Conservation (phyloP, 139 green algal species). For the Chlorokybus atmophyticus region DNA sequence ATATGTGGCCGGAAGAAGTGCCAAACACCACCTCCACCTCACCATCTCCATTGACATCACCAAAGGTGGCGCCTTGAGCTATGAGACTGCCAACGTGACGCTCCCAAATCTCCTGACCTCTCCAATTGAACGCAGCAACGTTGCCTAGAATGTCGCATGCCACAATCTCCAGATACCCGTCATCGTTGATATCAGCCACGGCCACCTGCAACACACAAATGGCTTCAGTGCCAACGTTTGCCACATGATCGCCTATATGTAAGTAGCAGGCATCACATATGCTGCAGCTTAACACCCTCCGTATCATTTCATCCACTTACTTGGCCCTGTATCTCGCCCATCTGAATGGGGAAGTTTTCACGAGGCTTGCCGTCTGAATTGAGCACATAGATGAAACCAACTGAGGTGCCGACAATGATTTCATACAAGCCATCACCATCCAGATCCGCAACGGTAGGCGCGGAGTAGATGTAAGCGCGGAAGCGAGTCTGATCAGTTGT, state of each 20-base stretch:
- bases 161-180: conserved; percentile 79
- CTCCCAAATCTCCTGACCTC: conserved; percentile 80
- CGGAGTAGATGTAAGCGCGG: conserved; percentile 62
- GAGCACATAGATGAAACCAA: conserved; percentile 92
- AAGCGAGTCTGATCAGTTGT: conserved; percentile 68
- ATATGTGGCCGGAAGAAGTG: conserved; percentile 49
- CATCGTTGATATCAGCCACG: conserved; percentile 69
- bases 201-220: too few relatives aligned
- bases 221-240: too few relatives aligned
- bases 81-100: conserved; percentile 54
- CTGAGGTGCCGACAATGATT: conserved; percentile 76
- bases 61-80: conserved; percentile 32
- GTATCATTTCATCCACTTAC: too few relatives aligned
- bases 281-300: too few relatives aligned
- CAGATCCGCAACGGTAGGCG: conserved; percentile 74
- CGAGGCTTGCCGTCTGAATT: conserved; percentile 34
- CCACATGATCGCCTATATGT: too few relatives aligned
- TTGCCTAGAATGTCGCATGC: conserved; percentile 71
- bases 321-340: conserved; percentile 87
- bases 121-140: conserved; percentile 56
- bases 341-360: conserved; percentile 65
- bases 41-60: conserved; percentile 39
- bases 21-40: conserved; percentile 32
- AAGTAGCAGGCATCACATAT: too few relatives aligned
- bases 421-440: conserved; percentile 74